phyloP scores from a whole-genome alignment of 2,329 filamentous ascomycete genomes.

The Colletotrichum sansevieriae region DNA sequence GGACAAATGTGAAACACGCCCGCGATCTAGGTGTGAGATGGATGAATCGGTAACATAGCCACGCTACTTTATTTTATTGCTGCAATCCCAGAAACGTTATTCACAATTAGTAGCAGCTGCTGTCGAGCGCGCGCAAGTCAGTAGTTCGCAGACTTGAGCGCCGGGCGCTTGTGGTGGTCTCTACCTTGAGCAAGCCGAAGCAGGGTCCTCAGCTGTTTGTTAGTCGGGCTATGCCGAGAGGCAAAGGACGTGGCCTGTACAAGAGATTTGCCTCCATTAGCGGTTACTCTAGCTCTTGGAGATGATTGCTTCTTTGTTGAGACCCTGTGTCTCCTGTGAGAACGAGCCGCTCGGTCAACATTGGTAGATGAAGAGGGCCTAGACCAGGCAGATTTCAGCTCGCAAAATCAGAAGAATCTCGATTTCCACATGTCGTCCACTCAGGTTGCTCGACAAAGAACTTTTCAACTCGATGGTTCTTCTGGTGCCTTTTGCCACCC shows the following conservation, averaged over 20 bases:
- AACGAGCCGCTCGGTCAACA: not conserved
- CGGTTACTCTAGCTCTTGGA: not conserved
- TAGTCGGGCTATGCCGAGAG: conserved; percentile 34
- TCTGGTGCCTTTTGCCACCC: too few species aligned
- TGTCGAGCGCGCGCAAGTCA: conserved; percentile 11
- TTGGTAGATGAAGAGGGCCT: not conserved
- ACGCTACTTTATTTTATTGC: not conserved
- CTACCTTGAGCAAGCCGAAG: conserved; percentile 12
- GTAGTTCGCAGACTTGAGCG: conserved; percentile 18
- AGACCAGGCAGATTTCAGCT: not conserved
- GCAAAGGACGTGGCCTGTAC: conserved; percentile 11
- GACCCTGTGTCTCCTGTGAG: not conserved
- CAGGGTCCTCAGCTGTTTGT: conserved; percentile 25
- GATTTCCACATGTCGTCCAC: not conserved
- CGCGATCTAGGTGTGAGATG: conserved; percentile 25
- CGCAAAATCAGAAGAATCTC: not conserved
- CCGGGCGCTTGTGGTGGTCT: conserved; percentile 13
- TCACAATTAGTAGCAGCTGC: conserved; percentile 14
- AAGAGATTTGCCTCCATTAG: conserved; percentile 5
- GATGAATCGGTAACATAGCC: not conserved
- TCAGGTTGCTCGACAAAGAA: conserved; percentile 13
- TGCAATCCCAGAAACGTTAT: conserved; percentile 23
- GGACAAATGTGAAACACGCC: conserved; percentile 32
- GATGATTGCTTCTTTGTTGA: not conserved
- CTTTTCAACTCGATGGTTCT: conserved; percentile 1